phyloP scores from a whole-genome alignment of 768 basidiomycete species.

The Daedalea quercina region DNA sequence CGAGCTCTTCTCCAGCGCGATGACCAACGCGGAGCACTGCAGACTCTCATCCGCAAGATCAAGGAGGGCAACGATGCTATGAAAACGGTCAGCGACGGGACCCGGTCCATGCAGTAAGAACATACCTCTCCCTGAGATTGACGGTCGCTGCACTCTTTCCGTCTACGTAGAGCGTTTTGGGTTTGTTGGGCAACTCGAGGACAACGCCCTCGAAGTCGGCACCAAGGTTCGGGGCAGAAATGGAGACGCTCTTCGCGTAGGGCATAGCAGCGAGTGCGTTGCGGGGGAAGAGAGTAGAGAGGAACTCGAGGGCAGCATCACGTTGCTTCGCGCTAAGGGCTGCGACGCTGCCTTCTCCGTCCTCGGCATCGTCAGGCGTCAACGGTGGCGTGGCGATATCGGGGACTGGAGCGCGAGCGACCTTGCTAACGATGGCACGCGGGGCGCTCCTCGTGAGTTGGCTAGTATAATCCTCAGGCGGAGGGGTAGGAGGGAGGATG shows the following conservation, averaged over 20 bases:
- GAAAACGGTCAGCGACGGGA: too few relatives aligned
- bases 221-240: slow-evolving; percentile 63
- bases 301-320: slow-evolving; percentile 68
- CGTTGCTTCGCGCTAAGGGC: slow-evolving; percentile 38
- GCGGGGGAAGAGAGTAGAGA: slow-evolving; percentile 73
- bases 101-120: not conserved
- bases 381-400: slow-evolving; percentile 66
- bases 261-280: slow-evolving; percentile 61
- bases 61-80: slow-evolving; percentile 77
- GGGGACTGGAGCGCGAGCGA: slow-evolving; percentile 16
- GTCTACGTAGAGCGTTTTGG: slow-evolving; percentile 79
- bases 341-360: slow-evolving; percentile 33
- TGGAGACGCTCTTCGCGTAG: slow-evolving; percentile 69
- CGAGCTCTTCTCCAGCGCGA: slow-evolving; percentile 70
- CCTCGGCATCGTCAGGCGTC: slow-evolving; percentile 65
- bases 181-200: slow-evolving; percentile 60
- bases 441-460: slow-evolving; percentile 14
- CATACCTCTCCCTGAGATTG: slow-evolving; percentile 75
- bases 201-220: slow-evolving; percentile 73
- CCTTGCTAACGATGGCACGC: slow-evolving; percentile 18
- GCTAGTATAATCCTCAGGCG: slow-evolving; percentile 14
- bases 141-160: slow-evolving; percentile 77
- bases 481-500: slow-evolving; percentile 25
- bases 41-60: slow-evolving; percentile 85
- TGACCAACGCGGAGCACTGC: slow-evolving; percentile 70